Conservation (phyloP, 1,139 yeast species). For the Casaregolazyma lundiana region DNA sequence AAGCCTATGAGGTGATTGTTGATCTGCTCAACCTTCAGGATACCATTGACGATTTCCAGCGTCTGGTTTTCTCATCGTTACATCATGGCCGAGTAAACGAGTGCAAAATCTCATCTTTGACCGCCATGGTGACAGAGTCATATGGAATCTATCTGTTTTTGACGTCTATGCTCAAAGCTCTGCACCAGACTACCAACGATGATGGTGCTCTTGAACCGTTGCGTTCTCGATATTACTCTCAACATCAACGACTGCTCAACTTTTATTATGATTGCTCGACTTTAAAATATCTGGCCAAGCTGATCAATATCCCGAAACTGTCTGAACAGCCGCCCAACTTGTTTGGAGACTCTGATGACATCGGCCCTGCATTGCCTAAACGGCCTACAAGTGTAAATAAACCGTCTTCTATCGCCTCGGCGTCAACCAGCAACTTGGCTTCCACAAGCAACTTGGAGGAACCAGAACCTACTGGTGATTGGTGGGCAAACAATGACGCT, state of each 20-base stretch:
- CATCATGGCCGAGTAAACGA: conserved; percentile 64
- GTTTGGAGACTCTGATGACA: conserved; percentile 42
- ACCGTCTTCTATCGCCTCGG: conserved; percentile 35
- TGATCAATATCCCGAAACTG: conserved; percentile 82
- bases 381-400: conserved; percentile 37
- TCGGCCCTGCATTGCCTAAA: conserved; percentile 41
- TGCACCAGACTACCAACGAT: conserved; percentile 71
- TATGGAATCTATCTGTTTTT: conserved; percentile 89
- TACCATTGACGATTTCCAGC: conserved; percentile 72
- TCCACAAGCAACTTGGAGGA: conserved; percentile 21
- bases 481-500: conserved; percentile 38
- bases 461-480: conserved; percentile 38
- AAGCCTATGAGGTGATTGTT: conserved; percentile 85
- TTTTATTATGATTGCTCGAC: conserved; percentile 90
- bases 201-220: conserved; percentile 76
- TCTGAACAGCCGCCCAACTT: conserved; percentile 69
- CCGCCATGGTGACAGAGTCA: conserved; percentile 88
- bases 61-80: conserved; percentile 70
- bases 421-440: conserved; percentile 30
- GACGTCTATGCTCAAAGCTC: conserved; percentile 86
- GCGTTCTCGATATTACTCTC: conserved; percentile 68
- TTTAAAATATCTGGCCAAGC: conserved; percentile 73
- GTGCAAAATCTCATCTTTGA: conserved; percentile 81
- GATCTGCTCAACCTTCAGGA: conserved; percentile 88
- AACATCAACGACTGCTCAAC: conserved; percentile 73